A percentile compares a stretch with the other conserved stretches of the same genome.
Evolutionary conservation across 495 filamentous ascomycete genomes (phyloP).

Genomic region (Pyrenula aspistea): DNA sequence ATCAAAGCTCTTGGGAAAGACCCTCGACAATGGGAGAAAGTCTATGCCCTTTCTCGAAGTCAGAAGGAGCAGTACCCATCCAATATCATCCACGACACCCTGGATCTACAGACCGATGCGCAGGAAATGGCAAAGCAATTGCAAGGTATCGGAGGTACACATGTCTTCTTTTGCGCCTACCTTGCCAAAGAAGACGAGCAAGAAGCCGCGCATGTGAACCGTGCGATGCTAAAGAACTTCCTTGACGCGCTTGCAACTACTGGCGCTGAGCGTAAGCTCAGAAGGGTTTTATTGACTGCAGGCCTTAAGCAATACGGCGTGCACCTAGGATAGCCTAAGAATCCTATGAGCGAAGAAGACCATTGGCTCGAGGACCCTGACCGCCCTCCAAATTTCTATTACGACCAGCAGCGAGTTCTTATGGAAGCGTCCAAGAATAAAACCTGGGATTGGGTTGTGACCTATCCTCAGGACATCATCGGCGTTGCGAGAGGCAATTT

Average conservation of each 20-base stretch:
- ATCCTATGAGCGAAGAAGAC: neutral
- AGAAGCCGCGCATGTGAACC: neutral
- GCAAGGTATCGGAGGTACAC: neutral
- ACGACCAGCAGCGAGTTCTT: constrained; percentile 27
- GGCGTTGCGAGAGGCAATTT: constrained; percentile 26
- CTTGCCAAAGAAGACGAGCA: neutral
- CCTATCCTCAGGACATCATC: constrained; percentile 35
- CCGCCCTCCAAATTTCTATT: constrained; percentile 18
- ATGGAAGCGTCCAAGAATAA: constrained; percentile 13
- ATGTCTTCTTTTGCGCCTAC: neutral
- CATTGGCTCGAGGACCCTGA: neutral
- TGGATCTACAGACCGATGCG: neutral
- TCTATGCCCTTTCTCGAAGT: neutral
- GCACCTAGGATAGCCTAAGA: neutral
- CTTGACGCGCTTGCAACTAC: neutral
- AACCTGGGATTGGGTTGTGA: constrained; percentile 26
- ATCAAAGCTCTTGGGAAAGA: neutral
- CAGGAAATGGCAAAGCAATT: neutral
- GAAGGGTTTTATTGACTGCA: neutral
- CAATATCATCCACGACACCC: neutral
- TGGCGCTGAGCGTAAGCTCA: neutral
- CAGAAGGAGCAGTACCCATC: neutral
- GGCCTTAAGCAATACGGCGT: neutral
- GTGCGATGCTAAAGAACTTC: neutral
- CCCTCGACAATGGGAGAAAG: neutral